Evolutionary conservation across 768 basidiomycete genomes (phyloP).

Genomic region (Lyophyllum decastes): DNA sequence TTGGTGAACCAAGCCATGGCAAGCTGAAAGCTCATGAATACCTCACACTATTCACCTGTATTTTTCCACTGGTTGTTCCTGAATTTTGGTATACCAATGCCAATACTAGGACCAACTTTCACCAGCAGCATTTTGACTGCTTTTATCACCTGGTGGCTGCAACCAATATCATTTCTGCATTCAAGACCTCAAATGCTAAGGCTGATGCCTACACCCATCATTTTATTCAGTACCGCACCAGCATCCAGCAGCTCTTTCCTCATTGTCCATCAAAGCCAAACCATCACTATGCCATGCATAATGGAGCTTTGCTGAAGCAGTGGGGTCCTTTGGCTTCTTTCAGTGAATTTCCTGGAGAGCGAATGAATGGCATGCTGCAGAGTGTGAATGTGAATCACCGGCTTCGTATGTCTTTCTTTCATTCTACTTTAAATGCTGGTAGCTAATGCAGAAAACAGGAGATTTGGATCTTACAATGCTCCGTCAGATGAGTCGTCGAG

Average conservation of each 20-base stretch:
- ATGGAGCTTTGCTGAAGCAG: slow-evolving; percentile 24
- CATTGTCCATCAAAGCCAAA: slow-evolving; percentile 25
- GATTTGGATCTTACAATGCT: slow-evolving; percentile 9
- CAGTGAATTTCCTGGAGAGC: slow-evolving; percentile 32
- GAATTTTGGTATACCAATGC: slow-evolving; percentile 24
- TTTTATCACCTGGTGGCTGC: slow-evolving; percentile 26
- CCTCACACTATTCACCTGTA: slow-evolving; percentile 1
- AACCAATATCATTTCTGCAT: slow-evolving; percentile 28
- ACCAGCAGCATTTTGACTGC: slow-evolving; percentile 12
- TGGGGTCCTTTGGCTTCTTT: slow-evolving; percentile 30
- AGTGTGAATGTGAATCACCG: slow-evolving; percentile 24
- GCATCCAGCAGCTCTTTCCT: slow-evolving; percentile 21
- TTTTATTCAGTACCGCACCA: slow-evolving; percentile 1
- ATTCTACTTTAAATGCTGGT: not conserved
- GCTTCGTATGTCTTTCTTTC: not conserved
- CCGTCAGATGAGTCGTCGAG: slow-evolving; percentile 3
- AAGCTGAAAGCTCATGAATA: slow-evolving; percentile 14
- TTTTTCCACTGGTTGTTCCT: slow-evolving; percentile 31
- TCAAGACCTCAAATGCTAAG: slow-evolving; percentile 15
- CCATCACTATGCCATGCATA: slow-evolving; percentile 36
- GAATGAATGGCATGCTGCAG: slow-evolving; percentile 29
- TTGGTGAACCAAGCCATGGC: slow-evolving; percentile 32
- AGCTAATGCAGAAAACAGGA: not conserved
- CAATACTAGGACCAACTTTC: not conserved
- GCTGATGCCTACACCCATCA: not conserved